A percentile compares a stretch with the other conserved stretches of the same genome.
Conservation (phyloP, 768 basidiomycete species). For the Boletus rufocinnamomeus region DNA sequence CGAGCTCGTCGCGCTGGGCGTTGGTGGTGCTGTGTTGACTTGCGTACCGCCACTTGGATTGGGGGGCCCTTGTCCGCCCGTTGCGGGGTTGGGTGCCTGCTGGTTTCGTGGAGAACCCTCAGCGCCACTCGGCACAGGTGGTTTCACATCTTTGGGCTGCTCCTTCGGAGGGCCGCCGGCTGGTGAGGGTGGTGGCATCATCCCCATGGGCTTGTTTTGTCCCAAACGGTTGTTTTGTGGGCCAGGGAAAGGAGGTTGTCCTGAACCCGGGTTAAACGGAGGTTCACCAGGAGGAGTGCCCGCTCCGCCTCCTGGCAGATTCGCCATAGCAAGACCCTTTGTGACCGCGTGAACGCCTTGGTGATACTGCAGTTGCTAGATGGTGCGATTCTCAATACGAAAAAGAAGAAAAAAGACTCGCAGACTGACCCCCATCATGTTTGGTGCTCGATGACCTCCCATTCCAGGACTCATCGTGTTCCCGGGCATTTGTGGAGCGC, state of each 20-base stretch:
- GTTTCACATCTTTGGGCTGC: constrained; percentile 35
- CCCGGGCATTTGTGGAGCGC: constrained; percentile 33
- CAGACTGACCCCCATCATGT: constrained; percentile 34
- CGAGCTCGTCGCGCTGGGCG: constrained; percentile 36
- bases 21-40: constrained; percentile 39
- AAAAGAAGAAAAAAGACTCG: background rate
- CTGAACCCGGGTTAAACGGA: constrained; percentile 39
- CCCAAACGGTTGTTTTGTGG: constrained; percentile 34
- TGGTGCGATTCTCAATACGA: constrained; percentile 12
- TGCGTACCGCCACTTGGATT: constrained; percentile 21
- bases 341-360: constrained; percentile 41
- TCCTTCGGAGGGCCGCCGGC: constrained; percentile 36
- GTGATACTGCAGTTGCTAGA: constrained; percentile 38
- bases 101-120: constrained; percentile 49
- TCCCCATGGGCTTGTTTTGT: constrained; percentile 42
- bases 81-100: constrained; percentile 31
- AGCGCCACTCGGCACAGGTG: constrained; percentile 30
- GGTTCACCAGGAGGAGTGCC: constrained; percentile 51
- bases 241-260: constrained; percentile 38
- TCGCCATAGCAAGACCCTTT: constrained; percentile 35
- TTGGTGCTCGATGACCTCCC: constrained; percentile 33
- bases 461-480: constrained; percentile 40
- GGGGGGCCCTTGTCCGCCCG: constrained; percentile 25
- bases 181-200: constrained; percentile 57
- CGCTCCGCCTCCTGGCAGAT: constrained; percentile 35